Conservation (phyloP, 257 asterid species). For the Scutellaria galericulata region DNA sequence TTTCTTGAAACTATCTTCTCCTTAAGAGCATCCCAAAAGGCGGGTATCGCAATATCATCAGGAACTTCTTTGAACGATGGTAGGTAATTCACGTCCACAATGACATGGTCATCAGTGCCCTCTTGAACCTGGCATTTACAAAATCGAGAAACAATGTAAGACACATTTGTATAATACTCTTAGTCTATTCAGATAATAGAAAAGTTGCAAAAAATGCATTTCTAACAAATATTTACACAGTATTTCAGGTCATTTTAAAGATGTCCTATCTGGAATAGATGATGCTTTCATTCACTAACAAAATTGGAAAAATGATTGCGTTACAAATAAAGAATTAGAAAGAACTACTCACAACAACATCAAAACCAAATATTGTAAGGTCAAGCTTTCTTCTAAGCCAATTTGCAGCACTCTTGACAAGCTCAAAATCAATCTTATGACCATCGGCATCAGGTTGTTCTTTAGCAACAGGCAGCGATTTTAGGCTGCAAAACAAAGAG, state of each 20-base stretch:
- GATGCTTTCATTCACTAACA: slow-evolving; percentile 12
- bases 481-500: slow-evolving; percentile 63
- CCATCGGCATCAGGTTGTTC: slow-evolving; percentile 46
- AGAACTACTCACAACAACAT: slow-evolving; percentile 75
- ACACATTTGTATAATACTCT: neutral
- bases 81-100: slow-evolving; percentile 90
- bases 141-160: slow-evolving; percentile 1
- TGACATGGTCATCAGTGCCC: slow-evolving; percentile 88
- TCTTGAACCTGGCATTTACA: slow-evolving; percentile 73
- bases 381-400: slow-evolving; percentile 75
- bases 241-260: neutral
- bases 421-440: slow-evolving; percentile 73
- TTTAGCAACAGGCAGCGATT: slow-evolving; percentile 76
- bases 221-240: neutral
- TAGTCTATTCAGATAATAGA: neutral
- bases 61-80: slow-evolving; percentile 98
- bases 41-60: slow-evolving; percentile 83
- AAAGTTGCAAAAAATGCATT: no score
- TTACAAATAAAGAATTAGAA: slow-evolving; percentile 9
- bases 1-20: slow-evolving; percentile 55
- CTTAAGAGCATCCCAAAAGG: slow-evolving; percentile 92
- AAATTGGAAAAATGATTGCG: neutral
- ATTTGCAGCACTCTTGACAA: slow-evolving; percentile 74
- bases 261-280: slow-evolving; percentile 22
- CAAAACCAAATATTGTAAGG: slow-evolving; percentile 93